Evolutionary conservation across 2,329 filamentous ascomycete species (phyloP).

Genomic region (Colletotrichum tamarilloi): DNA sequence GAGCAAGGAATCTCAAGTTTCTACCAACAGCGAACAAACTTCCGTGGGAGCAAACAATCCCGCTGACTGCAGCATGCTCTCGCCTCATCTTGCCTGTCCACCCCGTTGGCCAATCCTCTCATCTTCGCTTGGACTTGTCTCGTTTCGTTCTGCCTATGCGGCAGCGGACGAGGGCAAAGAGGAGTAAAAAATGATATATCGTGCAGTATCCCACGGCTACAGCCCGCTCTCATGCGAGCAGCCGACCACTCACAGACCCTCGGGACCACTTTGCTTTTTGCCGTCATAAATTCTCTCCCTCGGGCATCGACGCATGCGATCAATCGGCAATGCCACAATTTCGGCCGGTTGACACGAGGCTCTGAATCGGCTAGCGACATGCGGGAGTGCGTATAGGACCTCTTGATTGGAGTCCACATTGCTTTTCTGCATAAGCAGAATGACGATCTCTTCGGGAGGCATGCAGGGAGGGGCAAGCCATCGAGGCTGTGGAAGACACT

Average conservation of each 20-base stretch:
- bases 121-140: constrained; percentile 13
- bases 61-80: background rate
- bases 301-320: constrained; percentile 35
- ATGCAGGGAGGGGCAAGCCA: constrained; percentile 30
- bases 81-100: constrained; percentile 1
- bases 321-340: constrained; percentile 31
- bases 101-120: background rate
- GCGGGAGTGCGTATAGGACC: constrained; percentile 14
- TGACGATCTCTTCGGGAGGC: constrained; percentile 31
- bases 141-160: constrained; percentile 19
- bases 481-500: constrained; percentile 31
- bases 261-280: constrained; percentile 26
- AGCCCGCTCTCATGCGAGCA: constrained; percentile 13
- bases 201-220: constrained; percentile 21
- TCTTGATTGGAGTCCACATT: constrained; percentile 26
- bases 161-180: background rate
- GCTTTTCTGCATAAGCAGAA: constrained; percentile 30
- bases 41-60: background rate
- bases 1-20: background rate
- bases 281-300: constrained; percentile 21
- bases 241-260: constrained; percentile 23
- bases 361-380: constrained; percentile 19
- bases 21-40: background rate
- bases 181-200: constrained; percentile 20
- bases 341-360: constrained; percentile 36